Evolutionary conservation across 805 yeast genomes (phyloP).

Genomic region (Monosporozyma aerobia): DNA sequence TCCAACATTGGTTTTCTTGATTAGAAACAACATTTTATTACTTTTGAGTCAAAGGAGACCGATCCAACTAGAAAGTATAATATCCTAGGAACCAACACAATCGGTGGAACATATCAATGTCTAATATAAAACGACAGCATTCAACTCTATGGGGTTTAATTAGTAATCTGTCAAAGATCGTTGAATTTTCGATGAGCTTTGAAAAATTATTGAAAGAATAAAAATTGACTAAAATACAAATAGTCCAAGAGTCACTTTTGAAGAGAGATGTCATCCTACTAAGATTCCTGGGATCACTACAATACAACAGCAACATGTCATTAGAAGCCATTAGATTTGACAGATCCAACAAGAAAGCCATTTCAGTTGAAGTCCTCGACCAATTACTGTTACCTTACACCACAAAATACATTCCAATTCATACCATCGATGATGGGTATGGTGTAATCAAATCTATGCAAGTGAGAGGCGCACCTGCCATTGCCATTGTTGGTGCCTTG

Average conservation of each 20-base stretch:
- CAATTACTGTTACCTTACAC: conserved; percentile 78
- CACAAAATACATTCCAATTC: conserved; percentile 55
- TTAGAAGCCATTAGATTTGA: conserved; percentile 65
- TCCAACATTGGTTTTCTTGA: too few relatives aligned
- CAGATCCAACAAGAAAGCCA: conserved; percentile 25
- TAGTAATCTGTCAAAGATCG: not conserved
- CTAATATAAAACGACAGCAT: not conserved
- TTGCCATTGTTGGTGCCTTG: conserved; percentile 87
- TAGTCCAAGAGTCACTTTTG: not conserved
- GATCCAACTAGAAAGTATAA: too few relatives aligned
- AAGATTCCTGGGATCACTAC: not conserved
- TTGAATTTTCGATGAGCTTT: not conserved
- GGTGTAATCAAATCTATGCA: conserved; percentile 83
- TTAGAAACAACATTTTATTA: too few relatives aligned
- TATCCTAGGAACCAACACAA: not conserved
- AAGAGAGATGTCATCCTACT: not conserved
- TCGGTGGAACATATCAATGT: not conserved
- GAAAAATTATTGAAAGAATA: not conserved
- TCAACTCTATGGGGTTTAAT: not conserved
- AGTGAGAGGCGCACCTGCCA: conserved; percentile 97
- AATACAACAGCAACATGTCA: conserved; percentile 22
- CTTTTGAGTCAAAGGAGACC: too few relatives aligned
- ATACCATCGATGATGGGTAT: conserved; percentile 64
- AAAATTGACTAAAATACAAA: not conserved
- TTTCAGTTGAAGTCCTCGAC: conserved; percentile 56